phyloP scores from a whole-genome alignment of 495 filamentous ascomycete genomes.

The Parathielavia appendiculata region DNA sequence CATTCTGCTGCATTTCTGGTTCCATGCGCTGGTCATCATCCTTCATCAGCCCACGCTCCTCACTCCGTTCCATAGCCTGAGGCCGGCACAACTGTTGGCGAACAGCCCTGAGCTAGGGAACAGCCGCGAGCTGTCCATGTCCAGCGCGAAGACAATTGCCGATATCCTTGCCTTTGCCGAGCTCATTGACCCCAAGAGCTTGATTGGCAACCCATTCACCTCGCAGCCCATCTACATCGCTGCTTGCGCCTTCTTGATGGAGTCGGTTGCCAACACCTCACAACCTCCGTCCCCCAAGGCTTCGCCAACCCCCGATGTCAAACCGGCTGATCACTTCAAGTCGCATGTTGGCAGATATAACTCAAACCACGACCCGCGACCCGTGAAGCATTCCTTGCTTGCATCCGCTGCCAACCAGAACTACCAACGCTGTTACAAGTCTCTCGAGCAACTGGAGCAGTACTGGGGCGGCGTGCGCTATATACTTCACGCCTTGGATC shows the following conservation, averaged over 20 bases:
- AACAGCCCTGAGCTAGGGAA: slow-evolving; percentile 72
- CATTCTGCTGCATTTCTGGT: slow-evolving; percentile 86
- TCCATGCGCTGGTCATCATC: slow-evolving; percentile 78
- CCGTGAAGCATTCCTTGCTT: slow-evolving; percentile 64
- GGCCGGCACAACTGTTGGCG: slow-evolving; percentile 60
- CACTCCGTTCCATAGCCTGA: slow-evolving; percentile 63
- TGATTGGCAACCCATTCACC: slow-evolving; percentile 80
- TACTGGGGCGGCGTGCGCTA: slow-evolving; percentile 87
- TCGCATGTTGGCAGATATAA: background rate
- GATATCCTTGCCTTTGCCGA: slow-evolving; percentile 79
- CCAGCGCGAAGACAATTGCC: slow-evolving; percentile 81
- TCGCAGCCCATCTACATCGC: slow-evolving; percentile 88
- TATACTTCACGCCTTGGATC: slow-evolving; percentile 78
- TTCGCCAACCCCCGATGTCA: slow-evolving; percentile 37
- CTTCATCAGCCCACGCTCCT: slow-evolving; percentile 77
- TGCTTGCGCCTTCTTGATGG: slow-evolving; percentile 79
- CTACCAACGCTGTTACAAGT: slow-evolving; percentile 77
- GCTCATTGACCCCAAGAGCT: slow-evolving; percentile 70
- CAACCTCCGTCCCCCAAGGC: slow-evolving; percentile 50
- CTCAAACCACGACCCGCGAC: slow-evolving; percentile 42
- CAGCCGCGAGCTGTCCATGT: slow-evolving; percentile 77
- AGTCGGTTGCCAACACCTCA: slow-evolving; percentile 59
- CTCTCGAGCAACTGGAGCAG: slow-evolving; percentile 64
- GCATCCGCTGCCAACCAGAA: slow-evolving; percentile 72
- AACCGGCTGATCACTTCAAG: slow-evolving; percentile 15